These are phyloP conservation scores for Yamadazyma scolyti DNA, from an alignment of 805 yeast species.

Conservation along the genomic window DNA sequence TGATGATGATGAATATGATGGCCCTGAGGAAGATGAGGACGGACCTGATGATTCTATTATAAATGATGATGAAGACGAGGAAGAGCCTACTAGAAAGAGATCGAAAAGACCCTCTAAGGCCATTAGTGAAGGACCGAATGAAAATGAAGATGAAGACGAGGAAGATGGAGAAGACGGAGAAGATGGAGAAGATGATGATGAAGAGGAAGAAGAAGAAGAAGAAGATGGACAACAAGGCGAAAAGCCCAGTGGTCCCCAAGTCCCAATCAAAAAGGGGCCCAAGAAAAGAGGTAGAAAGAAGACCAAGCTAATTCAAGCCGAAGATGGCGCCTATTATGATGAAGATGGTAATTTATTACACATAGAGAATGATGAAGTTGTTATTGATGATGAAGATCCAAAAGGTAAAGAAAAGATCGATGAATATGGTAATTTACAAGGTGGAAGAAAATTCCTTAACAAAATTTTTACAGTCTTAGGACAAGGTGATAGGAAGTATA, in stretches of 20 bases:
- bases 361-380: slow-evolving; percentile 73
- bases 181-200: slow-evolving; percentile 21
- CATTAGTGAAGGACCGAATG: slow-evolving; percentile 16
- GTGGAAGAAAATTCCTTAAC: slow-evolving; percentile 71
- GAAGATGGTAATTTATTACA: slow-evolving; percentile 65
- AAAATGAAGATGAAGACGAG: slow-evolving; percentile 22
- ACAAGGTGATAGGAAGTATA: slow-evolving; percentile 69
- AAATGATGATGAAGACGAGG: slow-evolving; percentile 21
- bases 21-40: slow-evolving; percentile 11
- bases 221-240: slow-evolving; percentile 14
- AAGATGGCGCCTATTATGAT: slow-evolving; percentile 46
- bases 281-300: slow-evolving; percentile 43
- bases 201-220: slow-evolving; percentile 20
- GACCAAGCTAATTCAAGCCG: slow-evolving; percentile 32
- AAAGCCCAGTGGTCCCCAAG: slow-evolving; percentile 4
- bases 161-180: slow-evolving; percentile 25
- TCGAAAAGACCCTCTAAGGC: slow-evolving; percentile 9
- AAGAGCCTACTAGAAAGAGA: slow-evolving; percentile 12
- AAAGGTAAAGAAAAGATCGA: slow-evolving; percentile 76
- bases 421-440: slow-evolving; percentile 60
- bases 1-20: slow-evolving; percentile 14
- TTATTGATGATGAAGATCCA: slow-evolving; percentile 64
- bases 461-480: slow-evolving; percentile 62
- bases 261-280: slow-evolving; percentile 17
- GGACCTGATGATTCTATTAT: slow-evolving; percentile 9